phyloP scores from a whole-genome alignment of 805 yeast genomes.

The Cephaloascus albidus region DNA sequence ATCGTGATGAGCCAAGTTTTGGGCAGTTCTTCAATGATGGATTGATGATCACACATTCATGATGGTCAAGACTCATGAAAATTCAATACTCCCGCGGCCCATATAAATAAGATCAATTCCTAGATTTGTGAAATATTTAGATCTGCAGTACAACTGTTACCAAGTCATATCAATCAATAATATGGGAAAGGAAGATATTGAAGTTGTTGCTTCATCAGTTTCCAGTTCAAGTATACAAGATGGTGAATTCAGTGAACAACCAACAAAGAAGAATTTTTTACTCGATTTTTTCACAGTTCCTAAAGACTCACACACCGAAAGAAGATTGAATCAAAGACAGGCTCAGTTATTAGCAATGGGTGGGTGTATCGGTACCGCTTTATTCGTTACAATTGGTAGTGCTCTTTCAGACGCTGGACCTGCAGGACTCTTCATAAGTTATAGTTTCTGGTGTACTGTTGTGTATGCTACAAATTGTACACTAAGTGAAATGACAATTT shows the following conservation, averaged over 20 bases:
- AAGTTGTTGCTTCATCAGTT: background rate
- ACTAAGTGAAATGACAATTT: slow-evolving; percentile 23
- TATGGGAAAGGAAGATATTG: background rate
- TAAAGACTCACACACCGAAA: slow-evolving; percentile 2
- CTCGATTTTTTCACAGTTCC: background rate
- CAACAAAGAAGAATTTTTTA: background rate
- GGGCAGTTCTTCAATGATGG: too few relatives aligned
- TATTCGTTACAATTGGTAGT: slow-evolving; percentile 12
- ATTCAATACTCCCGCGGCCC: too few relatives aligned
- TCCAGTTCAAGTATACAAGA: background rate
- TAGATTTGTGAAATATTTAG: too few relatives aligned
- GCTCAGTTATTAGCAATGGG: slow-evolving; percentile 14
- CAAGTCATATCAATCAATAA: too few relatives aligned
- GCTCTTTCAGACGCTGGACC: slow-evolving; percentile 11
- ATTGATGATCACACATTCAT: too few relatives aligned
- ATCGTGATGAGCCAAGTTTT: too few relatives aligned
- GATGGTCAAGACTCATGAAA: too few relatives aligned
- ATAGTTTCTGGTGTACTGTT: slow-evolving; percentile 10
- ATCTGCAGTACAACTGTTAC: too few relatives aligned
- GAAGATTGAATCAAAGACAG: slow-evolving; percentile 5
- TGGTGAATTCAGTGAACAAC: background rate
- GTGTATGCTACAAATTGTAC: slow-evolving; percentile 11
- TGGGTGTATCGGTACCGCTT: slow-evolving; percentile 12
- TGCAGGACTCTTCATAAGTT: slow-evolving; percentile 10
- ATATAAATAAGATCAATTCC: too few relatives aligned